phyloP scores from a whole-genome alignment of 805 yeast genomes.

The Sugiyamaella lignohabitans region DNA sequence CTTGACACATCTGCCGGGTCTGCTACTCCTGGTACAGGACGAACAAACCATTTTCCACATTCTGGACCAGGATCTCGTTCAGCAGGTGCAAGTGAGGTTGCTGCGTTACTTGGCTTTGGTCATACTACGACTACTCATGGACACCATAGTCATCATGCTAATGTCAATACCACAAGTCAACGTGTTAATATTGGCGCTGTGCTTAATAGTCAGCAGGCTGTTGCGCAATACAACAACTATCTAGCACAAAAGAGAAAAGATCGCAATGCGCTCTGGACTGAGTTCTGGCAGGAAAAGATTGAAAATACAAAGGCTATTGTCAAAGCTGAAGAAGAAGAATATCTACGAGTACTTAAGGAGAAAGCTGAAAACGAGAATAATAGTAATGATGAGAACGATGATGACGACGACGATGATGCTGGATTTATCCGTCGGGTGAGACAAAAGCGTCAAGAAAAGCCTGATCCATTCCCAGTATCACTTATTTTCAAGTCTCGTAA shows the following conservation, averaged over 20 bases:
- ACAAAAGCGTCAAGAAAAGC: conserved; percentile 2
- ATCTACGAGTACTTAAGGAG: conserved; percentile 13
- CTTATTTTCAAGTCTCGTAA: conserved; percentile 1
- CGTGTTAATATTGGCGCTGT: conserved; percentile 1
- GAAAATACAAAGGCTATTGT: conserved; percentile 10
- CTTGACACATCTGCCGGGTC: not conserved
- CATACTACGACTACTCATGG: not conserved
- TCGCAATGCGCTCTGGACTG: conserved; percentile 29
- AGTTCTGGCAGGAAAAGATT: conserved; percentile 27
- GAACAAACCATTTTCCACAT: not conserved
- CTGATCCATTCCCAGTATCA: conserved; percentile 4
- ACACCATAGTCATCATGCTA: conserved; percentile 3
- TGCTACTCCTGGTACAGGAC: not conserved
- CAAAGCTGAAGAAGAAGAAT: conserved; percentile 42
- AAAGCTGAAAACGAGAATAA: conserved; percentile 3
- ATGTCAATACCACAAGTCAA: not conserved
- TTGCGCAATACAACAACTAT: conserved; percentile 24
- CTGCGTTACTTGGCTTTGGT: not conserved
- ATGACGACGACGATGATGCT: conserved; percentile 6
- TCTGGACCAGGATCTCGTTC: not conserved
- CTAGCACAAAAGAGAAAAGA: conserved; percentile 26
- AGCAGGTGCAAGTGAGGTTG: not conserved
- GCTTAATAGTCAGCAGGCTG: conserved; percentile 19
- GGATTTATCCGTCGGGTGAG: not conserved
- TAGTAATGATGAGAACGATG: not conserved